These are phyloP conservation scores for Rhododendron williamsianum DNA, from an alignment of 148 eudicot species.

Conservation along the genomic window DNA sequence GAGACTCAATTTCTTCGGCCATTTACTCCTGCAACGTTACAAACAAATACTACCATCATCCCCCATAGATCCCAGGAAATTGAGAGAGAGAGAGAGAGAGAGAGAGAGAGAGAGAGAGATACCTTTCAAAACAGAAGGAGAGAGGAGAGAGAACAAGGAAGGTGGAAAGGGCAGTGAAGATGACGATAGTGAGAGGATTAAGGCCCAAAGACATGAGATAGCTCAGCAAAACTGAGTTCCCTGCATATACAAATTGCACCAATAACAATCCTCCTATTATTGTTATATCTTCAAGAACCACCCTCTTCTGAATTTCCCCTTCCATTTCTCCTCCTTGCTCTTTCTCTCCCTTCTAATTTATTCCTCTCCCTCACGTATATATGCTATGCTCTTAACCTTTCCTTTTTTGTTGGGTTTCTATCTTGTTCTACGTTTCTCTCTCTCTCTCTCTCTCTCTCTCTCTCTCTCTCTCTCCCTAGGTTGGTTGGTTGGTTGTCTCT, in stretches of 20 bases:
- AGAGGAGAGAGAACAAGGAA: conserved; percentile 58
- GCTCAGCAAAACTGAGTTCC: conserved; percentile 42
- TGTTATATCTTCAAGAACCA: conserved; percentile 34
- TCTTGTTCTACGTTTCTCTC: background rate
- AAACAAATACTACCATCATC: background rate
- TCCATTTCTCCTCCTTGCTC: background rate
- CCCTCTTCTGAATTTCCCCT: conserved; percentile 15
- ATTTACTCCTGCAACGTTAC: conserved; percentile 45
- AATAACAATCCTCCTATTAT: conserved; percentile 49
- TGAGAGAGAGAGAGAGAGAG: conserved; percentile 15
- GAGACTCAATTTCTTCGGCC: conserved; percentile 44
- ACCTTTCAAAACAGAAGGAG: conserved; percentile 54
- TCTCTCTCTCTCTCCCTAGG: background rate
- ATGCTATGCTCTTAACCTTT: background rate
- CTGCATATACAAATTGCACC: conserved; percentile 58
- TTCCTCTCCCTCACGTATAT: too few relatives aligned
- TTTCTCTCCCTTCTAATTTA: background rate
- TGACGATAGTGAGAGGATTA: conserved; percentile 45
- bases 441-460: background rate
- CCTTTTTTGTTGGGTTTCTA: background rate
- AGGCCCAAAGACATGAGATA: conserved; percentile 54
- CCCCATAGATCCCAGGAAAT: background rate
- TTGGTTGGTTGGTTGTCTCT: background rate
- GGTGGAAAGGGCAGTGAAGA: conserved; percentile 48
- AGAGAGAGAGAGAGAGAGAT: conserved; percentile 30